Conservation (phyloP, 768 basidiomycete species). For the Lactarius indigo region DNA sequence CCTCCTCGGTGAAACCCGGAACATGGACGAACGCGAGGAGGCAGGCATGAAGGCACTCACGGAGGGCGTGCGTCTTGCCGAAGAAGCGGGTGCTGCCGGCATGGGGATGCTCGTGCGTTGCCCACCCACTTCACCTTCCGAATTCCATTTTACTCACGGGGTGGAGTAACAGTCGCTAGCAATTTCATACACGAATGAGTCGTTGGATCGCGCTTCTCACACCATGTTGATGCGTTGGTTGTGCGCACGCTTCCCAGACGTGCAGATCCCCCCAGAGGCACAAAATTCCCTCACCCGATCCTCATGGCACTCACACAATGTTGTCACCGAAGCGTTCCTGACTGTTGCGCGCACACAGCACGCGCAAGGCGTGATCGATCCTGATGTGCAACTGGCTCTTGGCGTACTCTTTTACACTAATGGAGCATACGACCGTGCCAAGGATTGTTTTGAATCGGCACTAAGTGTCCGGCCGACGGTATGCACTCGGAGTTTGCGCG, state of each 20-base stretch:
- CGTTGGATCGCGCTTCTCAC: constrained; percentile 82
- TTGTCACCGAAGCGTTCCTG: constrained; percentile 81
- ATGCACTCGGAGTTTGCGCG: constrained; percentile 24
- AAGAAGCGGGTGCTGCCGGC: constrained; percentile 58
- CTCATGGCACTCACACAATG: constrained; percentile 79
- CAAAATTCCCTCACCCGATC: constrained; percentile 52
- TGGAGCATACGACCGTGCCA: constrained; percentile 80
- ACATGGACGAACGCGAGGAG: constrained; percentile 87
- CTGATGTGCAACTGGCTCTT: constrained; percentile 90
- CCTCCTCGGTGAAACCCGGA: constrained; percentile 82
- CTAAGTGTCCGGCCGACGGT: constrained; percentile 73
- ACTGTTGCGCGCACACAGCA: constrained; percentile 81
- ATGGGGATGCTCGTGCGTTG: constrained; percentile 69
- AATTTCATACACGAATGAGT: constrained; percentile 95
- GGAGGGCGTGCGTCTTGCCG: constrained; percentile 67
- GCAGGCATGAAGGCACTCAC: constrained; percentile 74
- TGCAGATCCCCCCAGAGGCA: constrained; percentile 52
- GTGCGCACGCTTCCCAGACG: constrained; percentile 56
- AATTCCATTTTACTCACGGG: constrained; percentile 20
- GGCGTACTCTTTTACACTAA: constrained; percentile 92
- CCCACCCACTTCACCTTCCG: neutral
- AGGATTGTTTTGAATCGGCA: constrained; percentile 92
- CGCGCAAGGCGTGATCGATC: constrained; percentile 63
- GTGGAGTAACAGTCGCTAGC: constrained; percentile 69
- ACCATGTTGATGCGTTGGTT: constrained; percentile 86